A percentile compares a stretch with the other conserved stretches of the same genome.
phyloP scores from a whole-genome alignment of 2,329 filamentous ascomycete species.

The Lecanicillium sp. region DNA sequence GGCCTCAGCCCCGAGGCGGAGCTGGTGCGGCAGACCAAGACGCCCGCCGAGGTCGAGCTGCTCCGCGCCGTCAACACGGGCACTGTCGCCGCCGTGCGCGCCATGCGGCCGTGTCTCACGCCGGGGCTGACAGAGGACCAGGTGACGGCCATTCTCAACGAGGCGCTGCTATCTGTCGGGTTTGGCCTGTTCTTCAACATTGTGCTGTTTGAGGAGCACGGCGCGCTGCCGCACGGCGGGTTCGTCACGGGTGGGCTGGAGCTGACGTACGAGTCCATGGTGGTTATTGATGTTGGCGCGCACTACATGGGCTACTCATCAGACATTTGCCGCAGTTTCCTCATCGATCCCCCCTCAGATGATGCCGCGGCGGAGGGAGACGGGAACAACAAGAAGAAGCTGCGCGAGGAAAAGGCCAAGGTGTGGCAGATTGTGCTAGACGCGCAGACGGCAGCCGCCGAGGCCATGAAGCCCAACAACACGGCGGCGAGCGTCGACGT shows the following conservation, averaged over 20 bases:
- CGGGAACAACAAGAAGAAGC: constrained; percentile 4
- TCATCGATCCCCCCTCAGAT: constrained; percentile 28
- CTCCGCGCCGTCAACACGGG: constrained; percentile 56
- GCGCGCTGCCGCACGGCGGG: constrained; percentile 45
- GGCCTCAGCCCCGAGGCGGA: constrained; percentile 48
- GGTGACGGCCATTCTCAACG: constrained; percentile 47
- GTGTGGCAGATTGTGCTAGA: constrained; percentile 55
- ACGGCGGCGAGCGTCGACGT: constrained; percentile 54
- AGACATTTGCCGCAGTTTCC: constrained; percentile 57
- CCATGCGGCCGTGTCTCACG: constrained; percentile 48
- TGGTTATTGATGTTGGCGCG: constrained; percentile 56
- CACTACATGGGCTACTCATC: constrained; percentile 57
- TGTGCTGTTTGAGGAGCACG: constrained; percentile 52
- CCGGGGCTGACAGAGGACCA: constrained; percentile 50
- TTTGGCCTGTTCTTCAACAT: constrained; percentile 56
- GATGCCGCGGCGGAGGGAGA: background rate
- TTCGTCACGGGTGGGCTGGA: constrained; percentile 43
- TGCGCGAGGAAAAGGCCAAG: constrained; percentile 41
- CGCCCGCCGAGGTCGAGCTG: constrained; percentile 45
- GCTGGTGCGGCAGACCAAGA: constrained; percentile 51
- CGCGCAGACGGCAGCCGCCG: constrained; percentile 49
- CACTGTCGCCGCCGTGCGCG: constrained; percentile 51
- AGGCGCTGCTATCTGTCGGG: constrained; percentile 43
- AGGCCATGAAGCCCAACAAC: constrained; percentile 40
- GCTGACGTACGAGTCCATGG: constrained; percentile 45